Evolutionary conservation across 2,329 filamentous ascomycete genomes (phyloP), one percentile per base, ranked within the genome.

Genomic region (Dichotomopilus funicola): DNA sequence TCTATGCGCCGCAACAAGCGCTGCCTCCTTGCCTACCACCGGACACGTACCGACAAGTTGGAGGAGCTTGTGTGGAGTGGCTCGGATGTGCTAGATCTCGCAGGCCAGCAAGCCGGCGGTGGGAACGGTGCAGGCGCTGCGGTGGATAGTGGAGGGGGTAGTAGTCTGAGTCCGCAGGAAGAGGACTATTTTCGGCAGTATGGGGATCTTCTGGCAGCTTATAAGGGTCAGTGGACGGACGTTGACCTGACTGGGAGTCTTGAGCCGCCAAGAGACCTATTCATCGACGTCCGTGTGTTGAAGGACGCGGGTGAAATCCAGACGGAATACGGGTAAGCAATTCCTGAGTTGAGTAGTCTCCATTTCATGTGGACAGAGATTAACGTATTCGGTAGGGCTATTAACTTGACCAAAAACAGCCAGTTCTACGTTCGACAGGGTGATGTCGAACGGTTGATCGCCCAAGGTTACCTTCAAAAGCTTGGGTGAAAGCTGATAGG

Each of bases 291-390:
- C 38, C 80, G 94, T 47, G 94, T 99, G 49, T 74, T 99, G 61
- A 96, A 94, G 70, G 94, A 99, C 75, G 94, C 92, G 1, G 94
- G 95, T 4, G 94, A 99, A 76, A 96, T 99, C 61, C 92, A 99
- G 74, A 99, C 94, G 0, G 95, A 99, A 77, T 99, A 99, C 68
- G 94, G 94, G 88, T 95, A 78, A 71, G 86, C 54, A 53, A n/a
- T 42, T 34, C 37, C 11, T 41, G 19, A 55, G 10, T 49, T 10
- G 43, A 34, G 8, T 34, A 33, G 12, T 42, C 8, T 34, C 7
- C 12, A 36, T 4, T 31, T 19, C 3, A 43, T 10, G 6, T 40
- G 12, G 11, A 19, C 41, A 31, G 41, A 35, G 42, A 3, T 58
- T 63, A 65, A 68, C 62, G 62, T 66, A 62, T 56, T 49, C 61